Evolutionary conservation across 2,329 filamentous ascomycete genomes (phyloP).

Genomic region (Aspergillus cejpii): DNA sequence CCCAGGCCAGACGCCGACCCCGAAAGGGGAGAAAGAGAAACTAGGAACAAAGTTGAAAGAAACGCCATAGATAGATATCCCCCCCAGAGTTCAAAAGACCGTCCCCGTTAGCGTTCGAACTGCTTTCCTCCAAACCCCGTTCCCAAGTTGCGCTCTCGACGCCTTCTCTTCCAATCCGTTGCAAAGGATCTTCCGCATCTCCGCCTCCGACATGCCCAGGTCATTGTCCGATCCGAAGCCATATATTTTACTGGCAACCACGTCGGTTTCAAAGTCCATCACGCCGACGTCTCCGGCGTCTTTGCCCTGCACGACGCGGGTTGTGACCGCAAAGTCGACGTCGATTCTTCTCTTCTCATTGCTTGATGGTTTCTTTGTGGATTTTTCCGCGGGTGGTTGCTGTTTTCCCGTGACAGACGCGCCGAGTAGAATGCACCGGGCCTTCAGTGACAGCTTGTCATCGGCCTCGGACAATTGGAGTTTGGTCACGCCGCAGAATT

Average conservation of each 20-base stretch:
- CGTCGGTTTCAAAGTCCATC: slow-evolving; percentile 35
- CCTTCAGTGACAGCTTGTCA: slow-evolving; percentile 26
- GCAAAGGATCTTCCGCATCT: slow-evolving; percentile 33
- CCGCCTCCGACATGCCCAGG: slow-evolving; percentile 28
- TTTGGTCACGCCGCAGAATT: slow-evolving; percentile 42
- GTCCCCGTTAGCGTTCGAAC: slow-evolving; percentile 32
- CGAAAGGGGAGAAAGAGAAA: slow-evolving; percentile 3
- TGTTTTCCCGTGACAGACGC: slow-evolving; percentile 9
- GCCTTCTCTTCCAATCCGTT: slow-evolving; percentile 20
- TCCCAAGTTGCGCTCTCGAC: slow-evolving; percentile 25
- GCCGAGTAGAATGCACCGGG: slow-evolving; percentile 37
- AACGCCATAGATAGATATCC: background rate
- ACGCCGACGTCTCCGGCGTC: slow-evolving; percentile 19
- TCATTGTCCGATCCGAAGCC: slow-evolving; percentile 30
- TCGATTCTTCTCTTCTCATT: slow-evolving; percentile 28
- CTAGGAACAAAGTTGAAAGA: slow-evolving; percentile 4
- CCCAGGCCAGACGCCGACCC: slow-evolving; percentile 1
- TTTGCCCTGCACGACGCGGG: slow-evolving; percentile 18
- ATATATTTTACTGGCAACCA: slow-evolving; percentile 37
- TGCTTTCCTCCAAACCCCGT: slow-evolving; percentile 37
- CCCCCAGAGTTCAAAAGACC: slow-evolving; percentile 24
- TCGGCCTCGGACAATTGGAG: slow-evolving; percentile 27
- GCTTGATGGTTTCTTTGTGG: slow-evolving; percentile 2
- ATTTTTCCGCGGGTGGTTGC: slow-evolving; percentile 10
- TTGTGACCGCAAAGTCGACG: slow-evolving; percentile 37